A percentile compares a stretch with the other conserved stretches of the same genome.
Conservation (phyloP, 1,284 basidiomycete genomes). For the Moesziomyces sp. region DNA sequence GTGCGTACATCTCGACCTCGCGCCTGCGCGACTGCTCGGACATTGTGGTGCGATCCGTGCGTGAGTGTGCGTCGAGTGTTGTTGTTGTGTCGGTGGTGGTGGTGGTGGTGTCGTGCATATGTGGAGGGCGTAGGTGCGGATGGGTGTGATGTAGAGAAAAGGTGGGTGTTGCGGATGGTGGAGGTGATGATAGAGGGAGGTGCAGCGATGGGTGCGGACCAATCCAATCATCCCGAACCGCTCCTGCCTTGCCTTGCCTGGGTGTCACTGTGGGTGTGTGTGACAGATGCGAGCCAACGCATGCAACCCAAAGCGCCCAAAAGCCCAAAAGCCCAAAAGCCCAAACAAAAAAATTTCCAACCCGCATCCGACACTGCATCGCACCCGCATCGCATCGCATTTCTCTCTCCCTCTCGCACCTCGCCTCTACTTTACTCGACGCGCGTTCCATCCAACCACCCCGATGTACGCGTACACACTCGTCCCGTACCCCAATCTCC, state of each 20-base stretch:
- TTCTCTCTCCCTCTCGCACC: too few species aligned
- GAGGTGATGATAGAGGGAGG: conserved; percentile 39
- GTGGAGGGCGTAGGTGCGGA: background rate
- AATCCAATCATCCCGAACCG: background rate
- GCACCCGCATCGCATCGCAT: background rate
- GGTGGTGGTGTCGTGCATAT: background rate
- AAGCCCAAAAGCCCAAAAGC: too few species aligned
- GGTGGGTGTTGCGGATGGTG: conserved; percentile 15
- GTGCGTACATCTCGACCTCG: conserved; percentile 45
- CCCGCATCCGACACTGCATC: too few species aligned
- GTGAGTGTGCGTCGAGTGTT: conserved; percentile 4
- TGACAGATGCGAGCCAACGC: background rate
- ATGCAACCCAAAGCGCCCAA: background rate
- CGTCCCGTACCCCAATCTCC: background rate
- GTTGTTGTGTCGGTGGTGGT: conserved; percentile 1
- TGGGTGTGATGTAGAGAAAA: conserved; percentile 1
- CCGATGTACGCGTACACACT: background rate
- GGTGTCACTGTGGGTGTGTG: too few species aligned
- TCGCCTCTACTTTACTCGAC: background rate
- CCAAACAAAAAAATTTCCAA: too few species aligned
- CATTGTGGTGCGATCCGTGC: conserved; percentile 2
- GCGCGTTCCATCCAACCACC: background rate
- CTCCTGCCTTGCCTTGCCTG: too few species aligned
- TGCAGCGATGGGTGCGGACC: background rate
- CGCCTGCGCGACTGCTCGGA: conserved; percentile 8